Evolutionary conservation across 73 alveolate genomes (phyloP).

Genomic region (Symbiodinium natans): DNA sequence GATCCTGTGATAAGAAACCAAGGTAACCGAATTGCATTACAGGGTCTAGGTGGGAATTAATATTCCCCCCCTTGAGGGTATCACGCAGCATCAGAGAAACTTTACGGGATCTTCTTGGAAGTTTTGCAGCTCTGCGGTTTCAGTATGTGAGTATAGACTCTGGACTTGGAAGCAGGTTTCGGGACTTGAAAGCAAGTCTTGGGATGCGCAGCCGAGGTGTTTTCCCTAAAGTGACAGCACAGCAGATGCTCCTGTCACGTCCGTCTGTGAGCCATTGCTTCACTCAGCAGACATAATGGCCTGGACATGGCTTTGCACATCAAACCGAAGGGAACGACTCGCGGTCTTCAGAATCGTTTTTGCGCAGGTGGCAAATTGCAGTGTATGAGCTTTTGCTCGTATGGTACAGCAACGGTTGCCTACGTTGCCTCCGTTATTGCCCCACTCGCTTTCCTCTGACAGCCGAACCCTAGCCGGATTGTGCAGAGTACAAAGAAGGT

Average conservation of each 20-base stretch:
- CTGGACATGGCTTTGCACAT: neutral
- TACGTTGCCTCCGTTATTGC: neutral
- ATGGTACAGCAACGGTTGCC: constrained; percentile 11
- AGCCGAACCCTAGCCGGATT: neutral
- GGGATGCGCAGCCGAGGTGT: neutral
- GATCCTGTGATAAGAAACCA: too few species aligned
- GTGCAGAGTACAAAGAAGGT: neutral
- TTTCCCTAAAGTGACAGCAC: neutral
- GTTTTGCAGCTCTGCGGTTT: neutral
- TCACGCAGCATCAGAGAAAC: neutral
- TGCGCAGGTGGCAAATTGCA: neutral
- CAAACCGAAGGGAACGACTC: neutral
- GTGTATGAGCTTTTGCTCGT: neutral
- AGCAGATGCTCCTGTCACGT: neutral
- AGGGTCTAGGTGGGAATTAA: too few species aligned
- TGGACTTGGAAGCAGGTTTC: neutral
- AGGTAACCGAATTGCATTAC: too few species aligned
- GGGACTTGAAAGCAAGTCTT: neutral
- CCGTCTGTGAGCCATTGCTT: neutral
- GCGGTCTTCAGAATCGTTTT: neutral
- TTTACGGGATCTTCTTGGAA: neutral
- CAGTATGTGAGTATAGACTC: neutral
- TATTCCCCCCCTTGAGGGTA: neutral
- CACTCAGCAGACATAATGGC: neutral
- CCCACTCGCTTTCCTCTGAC: neutral